Conservation (phyloP, 1,139 yeast genomes). For the Blastobotrys proliferans region DNA sequence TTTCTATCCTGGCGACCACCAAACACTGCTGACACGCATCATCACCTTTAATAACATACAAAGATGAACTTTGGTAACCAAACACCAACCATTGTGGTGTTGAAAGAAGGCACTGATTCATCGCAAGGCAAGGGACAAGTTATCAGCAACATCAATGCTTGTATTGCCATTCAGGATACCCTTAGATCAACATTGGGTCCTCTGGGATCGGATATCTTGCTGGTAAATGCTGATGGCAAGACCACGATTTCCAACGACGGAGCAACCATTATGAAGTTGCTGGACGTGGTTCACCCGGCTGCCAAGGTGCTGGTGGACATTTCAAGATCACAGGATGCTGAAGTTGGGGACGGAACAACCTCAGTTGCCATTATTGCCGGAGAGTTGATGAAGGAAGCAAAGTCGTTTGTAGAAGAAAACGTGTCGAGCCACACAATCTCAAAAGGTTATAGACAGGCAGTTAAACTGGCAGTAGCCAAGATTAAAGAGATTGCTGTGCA, state of each 20-base stretch:
- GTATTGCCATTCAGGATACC: constrained; percentile 95
- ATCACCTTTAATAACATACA: neutral
- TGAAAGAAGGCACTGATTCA: constrained; percentile 95
- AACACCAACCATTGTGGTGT: constrained; percentile 94
- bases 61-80: constrained; percentile 83
- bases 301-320: constrained; percentile 94
- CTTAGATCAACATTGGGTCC: constrained; percentile 95
- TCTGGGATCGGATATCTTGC: constrained; percentile 88
- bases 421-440: constrained; percentile 84
- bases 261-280: constrained; percentile 85
- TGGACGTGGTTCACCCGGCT: constrained; percentile 98
- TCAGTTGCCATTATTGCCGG: constrained; percentile 94
- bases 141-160: constrained; percentile 91
- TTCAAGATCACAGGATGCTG: constrained; percentile 96
- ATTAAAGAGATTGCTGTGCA: constrained; percentile 73
- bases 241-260: constrained; percentile 98
- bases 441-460: constrained; percentile 84
- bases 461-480: constrained; percentile 67
- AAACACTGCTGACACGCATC: neutral
- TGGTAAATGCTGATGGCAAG: constrained; percentile 76
- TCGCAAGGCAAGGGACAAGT: constrained; percentile 97
- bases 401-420: constrained; percentile 89
- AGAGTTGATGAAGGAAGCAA: constrained; percentile 87
- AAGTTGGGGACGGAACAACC: constrained; percentile 98
- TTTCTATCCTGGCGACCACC: constrained; percentile 1